Evolutionary conservation across 331 rosid genomes (phyloP).

Genomic region (Pyrus hybrid): DNA sequence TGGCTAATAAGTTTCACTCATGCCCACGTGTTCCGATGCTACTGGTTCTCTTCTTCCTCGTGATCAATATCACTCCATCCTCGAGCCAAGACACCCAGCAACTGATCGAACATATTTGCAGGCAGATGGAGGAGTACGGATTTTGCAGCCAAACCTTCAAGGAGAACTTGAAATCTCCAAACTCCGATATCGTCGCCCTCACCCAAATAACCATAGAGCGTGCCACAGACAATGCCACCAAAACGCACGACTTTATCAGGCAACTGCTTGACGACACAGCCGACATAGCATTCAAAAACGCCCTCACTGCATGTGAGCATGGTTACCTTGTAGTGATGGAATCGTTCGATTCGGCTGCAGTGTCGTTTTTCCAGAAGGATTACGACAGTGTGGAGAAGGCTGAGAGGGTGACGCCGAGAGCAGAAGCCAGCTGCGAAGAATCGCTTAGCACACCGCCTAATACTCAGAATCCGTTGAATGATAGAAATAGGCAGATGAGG

Average conservation of each 20-base stretch:
- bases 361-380: neutral
- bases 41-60: neutral
- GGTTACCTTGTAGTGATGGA: neutral
- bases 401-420: slow-evolving; percentile 1
- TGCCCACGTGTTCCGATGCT: neutral
- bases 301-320: neutral
- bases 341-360: neutral
- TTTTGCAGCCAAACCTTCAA: slow-evolving; percentile 19
- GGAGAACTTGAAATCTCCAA: neutral
- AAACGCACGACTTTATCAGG: neutral
- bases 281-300: neutral
- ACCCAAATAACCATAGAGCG: slow-evolving; percentile 22
- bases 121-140: slow-evolving; percentile 20
- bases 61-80: neutral
- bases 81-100: neutral
- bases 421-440: slow-evolving; percentile 1
- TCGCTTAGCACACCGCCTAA: neutral
- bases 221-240: slow-evolving; percentile 5
- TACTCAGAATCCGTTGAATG: neutral
- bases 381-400: neutral
- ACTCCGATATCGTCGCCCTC: neutral
- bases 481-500: slow-evolving; percentile 17
- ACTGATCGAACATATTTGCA: slow-evolving; percentile 18
- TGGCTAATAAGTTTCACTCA: neutral
- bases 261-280: neutral